Evolutionary conservation across 2,329 filamentous ascomycete species (phyloP).

Genomic region (Microsporum canis): DNA sequence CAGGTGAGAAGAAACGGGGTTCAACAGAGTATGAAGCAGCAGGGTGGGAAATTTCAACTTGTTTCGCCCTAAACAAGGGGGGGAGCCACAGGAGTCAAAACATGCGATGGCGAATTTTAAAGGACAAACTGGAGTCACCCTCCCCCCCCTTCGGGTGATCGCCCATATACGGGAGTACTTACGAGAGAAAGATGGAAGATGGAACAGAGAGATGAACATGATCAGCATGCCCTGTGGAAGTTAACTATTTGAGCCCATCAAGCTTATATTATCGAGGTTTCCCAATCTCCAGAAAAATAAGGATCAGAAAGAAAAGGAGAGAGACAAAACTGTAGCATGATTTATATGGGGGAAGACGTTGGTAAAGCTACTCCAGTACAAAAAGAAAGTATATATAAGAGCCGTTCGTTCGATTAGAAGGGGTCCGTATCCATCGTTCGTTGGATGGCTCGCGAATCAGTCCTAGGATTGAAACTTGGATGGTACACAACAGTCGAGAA

Average conservation of each 20-base stretch:
- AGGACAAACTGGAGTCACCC: not conserved
- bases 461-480: not conserved
- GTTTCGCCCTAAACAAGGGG: not conserved
- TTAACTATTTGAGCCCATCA: not conserved
- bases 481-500: not conserved
- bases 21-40: not conserved
- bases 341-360: not conserved
- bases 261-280: not conserved
- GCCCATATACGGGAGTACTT: not conserved
- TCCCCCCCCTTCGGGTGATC: not conserved
- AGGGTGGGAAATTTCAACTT: not conserved
- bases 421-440: not conserved
- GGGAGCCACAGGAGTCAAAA: not conserved
- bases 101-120: not conserved
- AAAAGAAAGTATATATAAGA: not conserved
- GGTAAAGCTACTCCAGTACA: not conserved
- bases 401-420: not conserved
- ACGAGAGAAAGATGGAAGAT: not conserved
- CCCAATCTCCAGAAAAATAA: not conserved
- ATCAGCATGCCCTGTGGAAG: constrained; percentile 2
- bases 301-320: not conserved
- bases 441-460: not conserved
- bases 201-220: not conserved
- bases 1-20: not conserved
- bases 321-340: not conserved